These are phyloP conservation scores for Leccinum imitatum DNA, from an alignment of 768 basidiomycete species.

Conservation along the genomic window DNA sequence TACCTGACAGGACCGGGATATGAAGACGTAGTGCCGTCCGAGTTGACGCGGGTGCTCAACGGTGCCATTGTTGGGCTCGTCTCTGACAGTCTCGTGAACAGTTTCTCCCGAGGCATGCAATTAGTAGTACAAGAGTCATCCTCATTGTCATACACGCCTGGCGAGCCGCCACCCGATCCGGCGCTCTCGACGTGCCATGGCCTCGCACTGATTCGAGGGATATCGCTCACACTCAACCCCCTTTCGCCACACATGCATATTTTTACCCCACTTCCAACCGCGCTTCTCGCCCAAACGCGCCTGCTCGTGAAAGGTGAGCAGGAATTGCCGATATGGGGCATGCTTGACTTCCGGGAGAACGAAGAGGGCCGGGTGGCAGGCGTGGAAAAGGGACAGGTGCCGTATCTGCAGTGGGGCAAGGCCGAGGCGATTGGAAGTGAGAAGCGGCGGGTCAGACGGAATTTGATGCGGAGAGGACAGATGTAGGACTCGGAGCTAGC, in stretches of 20 bases:
- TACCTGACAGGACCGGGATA: constrained; percentile 69
- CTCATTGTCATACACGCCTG: constrained; percentile 59
- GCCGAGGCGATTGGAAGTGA: constrained; percentile 71
- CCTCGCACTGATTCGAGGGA: constrained; percentile 69
- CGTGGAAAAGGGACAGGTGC: constrained; percentile 52
- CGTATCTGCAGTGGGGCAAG: constrained; percentile 79
- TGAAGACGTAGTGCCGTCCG: constrained; percentile 74
- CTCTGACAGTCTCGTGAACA: constrained; percentile 14
- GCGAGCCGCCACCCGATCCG: constrained; percentile 53
- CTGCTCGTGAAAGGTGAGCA: constrained; percentile 80
- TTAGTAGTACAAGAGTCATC: background rate
- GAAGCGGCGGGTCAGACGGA: constrained; percentile 71
- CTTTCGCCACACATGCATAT: constrained; percentile 53
- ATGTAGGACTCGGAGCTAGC: constrained; percentile 36
- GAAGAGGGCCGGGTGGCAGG: constrained; percentile 46
- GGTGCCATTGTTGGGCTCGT: constrained; percentile 81
- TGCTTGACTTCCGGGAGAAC: constrained; percentile 66
- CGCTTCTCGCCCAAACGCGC: constrained; percentile 37
- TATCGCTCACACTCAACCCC: constrained; percentile 29
- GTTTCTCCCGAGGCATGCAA: background rate
- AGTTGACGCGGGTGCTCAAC: constrained; percentile 72
- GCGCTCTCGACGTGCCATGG: constrained; percentile 65
- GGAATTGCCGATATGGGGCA: constrained; percentile 83
- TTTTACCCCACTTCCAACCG: constrained; percentile 71
- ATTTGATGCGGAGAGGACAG: constrained; percentile 84